Evolutionary conservation across 768 basidiomycete species (phyloP), one percentile per base, ranked within the genome.

Genomic region (Mycena latifolia): DNA sequence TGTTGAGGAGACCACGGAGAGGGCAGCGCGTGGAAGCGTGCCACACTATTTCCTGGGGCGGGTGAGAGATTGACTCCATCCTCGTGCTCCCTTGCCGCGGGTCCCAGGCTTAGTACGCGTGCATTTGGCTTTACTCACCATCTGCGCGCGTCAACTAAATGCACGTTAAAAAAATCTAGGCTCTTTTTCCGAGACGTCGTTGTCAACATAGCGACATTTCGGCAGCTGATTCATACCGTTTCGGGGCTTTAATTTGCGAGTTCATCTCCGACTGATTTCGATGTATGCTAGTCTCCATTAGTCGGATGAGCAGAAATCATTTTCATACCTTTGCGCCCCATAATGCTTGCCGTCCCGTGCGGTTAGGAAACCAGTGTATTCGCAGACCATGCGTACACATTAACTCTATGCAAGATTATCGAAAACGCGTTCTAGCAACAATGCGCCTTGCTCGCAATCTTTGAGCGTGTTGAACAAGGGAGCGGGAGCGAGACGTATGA

Each of bases 401-500:
- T 39, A 10, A 47, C 47, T 51, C 39, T 59, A 70, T 14, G 48
- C 53, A 35, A 70, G 43, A 55, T 53, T 43, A 59, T 79, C 78
- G 54, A 93, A 79, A 14, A 82, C 88, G 60, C 86, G 80, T 55
- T 95, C 90, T 27, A 98, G 74, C 63, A 84, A 86, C 64, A 77
- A 76, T 17, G 86, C 93, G 14, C 90, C 93, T 58, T 83, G 79
- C 71, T 92, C 85, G 66, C 92, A 92, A 71, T 99, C 98, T 69
- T 81, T 78, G 70, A 89, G 82, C 15, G 91, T 90, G 75, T 92
- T 98, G 78, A 98, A 99, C 75, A 99, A 80, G 35, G 96, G 92
- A 18, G 85, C 84, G 51, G 96, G 96, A 66, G 95, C 87, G 48
- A 99, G 79, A 12, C 98, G 87, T 71, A 99, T 96, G 55, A 99